These are phyloP conservation scores for Meyerozyma carpophila DNA, from an alignment of 1,139 yeast genomes.

Conservation along the genomic window DNA sequence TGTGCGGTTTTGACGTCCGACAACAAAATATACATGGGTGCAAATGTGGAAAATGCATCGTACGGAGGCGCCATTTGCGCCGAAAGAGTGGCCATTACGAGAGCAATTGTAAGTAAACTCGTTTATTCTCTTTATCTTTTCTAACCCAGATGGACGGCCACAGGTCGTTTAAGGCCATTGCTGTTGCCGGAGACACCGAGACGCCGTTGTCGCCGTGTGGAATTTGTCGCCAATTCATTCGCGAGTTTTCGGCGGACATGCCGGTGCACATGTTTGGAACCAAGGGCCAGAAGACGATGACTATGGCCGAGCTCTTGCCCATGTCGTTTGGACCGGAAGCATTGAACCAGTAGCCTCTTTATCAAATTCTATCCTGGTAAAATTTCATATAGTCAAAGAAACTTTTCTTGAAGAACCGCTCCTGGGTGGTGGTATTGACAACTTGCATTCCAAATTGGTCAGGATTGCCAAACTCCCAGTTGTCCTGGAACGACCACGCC, in stretches of 20 bases:
- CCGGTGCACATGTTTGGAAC: constrained; percentile 60
- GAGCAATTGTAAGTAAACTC: constrained; percentile 45
- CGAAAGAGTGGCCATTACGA: constrained; percentile 72
- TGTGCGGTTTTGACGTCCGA: constrained; percentile 57
- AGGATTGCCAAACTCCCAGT: constrained; percentile 31
- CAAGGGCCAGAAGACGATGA: constrained; percentile 40
- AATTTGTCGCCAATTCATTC: constrained; percentile 80
- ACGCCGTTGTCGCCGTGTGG: constrained; percentile 85
- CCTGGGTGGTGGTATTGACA: constrained; percentile 27
- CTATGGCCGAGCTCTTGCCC: constrained; percentile 68
- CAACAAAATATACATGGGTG: constrained; percentile 58
- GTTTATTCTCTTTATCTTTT: constrained; percentile 5
- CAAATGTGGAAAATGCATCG: constrained; percentile 90
- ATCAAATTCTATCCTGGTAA: constrained; percentile 11
- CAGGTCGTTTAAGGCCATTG: constrained; percentile 53
- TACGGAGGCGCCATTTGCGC: constrained; percentile 91
- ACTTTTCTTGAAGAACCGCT: constrained; percentile 27
- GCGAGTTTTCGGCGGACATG: constrained; percentile 59
- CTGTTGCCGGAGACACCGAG: constrained; percentile 60
- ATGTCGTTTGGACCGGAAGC: constrained; percentile 84
- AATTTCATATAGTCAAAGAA: constrained; percentile 19
- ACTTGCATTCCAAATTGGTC: constrained; percentile 26
- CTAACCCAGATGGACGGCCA: constrained; percentile 35
- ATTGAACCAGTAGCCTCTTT: constrained; percentile 15
- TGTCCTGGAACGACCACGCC: constrained; percentile 32